A percentile compares a stretch with the other conserved stretches of the same genome.
These are phyloP conservation scores for Daedalea quercina DNA, from an alignment of 768 basidiomycete species.

Conservation along the genomic window DNA sequence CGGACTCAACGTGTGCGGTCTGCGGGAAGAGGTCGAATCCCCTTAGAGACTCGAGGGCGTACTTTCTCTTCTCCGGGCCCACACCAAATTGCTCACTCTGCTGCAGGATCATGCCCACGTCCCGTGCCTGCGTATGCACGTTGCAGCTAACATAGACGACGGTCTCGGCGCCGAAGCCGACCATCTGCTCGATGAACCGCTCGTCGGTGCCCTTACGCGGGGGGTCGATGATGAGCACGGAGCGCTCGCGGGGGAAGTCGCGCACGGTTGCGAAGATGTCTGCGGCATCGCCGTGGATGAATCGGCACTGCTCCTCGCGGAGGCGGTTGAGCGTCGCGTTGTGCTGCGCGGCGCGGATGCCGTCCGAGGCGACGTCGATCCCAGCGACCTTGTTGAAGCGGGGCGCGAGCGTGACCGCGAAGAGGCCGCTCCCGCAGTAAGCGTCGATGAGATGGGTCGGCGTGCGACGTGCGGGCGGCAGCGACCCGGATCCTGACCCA, in stretches of 20 bases:
- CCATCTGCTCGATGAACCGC: constrained; percentile 67
- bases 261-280: constrained; percentile 70
- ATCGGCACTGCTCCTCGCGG: constrained; percentile 48
- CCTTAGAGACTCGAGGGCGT: constrained; percentile 74
- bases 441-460: constrained; percentile 92
- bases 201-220: constrained; percentile 93
- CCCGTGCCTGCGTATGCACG: constrained; percentile 88
- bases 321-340: constrained; percentile 65
- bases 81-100: constrained; percentile 29
- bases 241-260: constrained; percentile 57
- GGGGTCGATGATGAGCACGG: constrained; percentile 80
- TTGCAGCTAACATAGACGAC: constrained; percentile 94
- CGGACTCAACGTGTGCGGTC: constrained; percentile 83
- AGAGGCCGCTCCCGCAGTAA: constrained; percentile 88
- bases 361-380: constrained; percentile 75
- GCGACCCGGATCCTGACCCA: constrained; percentile 7
- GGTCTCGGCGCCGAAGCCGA: constrained; percentile 57
- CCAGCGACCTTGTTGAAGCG: constrained; percentile 75
- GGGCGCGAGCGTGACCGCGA: constrained; percentile 76
- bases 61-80: constrained; percentile 33
- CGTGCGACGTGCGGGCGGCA: background rate
- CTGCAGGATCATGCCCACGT: constrained; percentile 65
- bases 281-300: constrained; percentile 78
- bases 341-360: constrained; percentile 59
- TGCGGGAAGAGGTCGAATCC: constrained; percentile 97